Evolutionary conservation across 495 filamentous ascomycete species (phyloP).

Genomic region (Neurospora discreta): DNA sequence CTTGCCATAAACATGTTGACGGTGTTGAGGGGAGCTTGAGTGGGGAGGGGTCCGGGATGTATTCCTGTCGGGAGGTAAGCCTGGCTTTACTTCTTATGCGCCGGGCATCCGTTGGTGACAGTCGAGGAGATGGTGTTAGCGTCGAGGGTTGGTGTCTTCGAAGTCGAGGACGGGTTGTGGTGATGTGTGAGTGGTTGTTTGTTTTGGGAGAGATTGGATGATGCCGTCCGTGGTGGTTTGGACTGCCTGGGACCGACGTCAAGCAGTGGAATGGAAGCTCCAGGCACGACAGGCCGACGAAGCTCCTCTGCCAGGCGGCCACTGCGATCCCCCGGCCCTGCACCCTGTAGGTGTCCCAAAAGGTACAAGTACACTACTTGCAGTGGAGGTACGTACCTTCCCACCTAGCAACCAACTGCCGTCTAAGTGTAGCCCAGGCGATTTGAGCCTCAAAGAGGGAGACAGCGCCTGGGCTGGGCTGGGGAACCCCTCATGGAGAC

Average conservation of each 20-base stretch:
- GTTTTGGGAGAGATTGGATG: not conserved
- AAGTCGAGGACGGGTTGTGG: conserved; percentile 2
- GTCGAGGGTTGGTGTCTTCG: not conserved
- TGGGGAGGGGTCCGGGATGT: not conserved
- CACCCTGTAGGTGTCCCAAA: not conserved
- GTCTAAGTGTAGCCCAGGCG: too few relatives aligned
- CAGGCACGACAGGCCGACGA: conserved; percentile 24
- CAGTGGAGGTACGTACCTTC: conserved; percentile 10
- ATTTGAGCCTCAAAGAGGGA: not conserved
- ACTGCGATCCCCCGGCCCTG: too few relatives aligned
- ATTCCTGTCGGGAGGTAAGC: not conserved
- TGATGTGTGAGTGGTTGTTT: not conserved
- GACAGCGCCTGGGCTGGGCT: not conserved
- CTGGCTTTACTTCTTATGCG: not conserved
- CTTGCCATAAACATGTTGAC: conserved; percentile 97
- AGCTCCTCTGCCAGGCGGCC: conserved; percentile 15
- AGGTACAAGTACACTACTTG: too few relatives aligned
- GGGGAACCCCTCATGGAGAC: not conserved
- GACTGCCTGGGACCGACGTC: not conserved
- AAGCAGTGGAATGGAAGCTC: conserved; percentile 12
- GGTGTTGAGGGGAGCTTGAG: conserved; percentile 16
- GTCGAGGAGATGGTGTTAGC: conserved; percentile 4
- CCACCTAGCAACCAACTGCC: too few relatives aligned
- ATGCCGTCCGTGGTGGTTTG: not conserved
- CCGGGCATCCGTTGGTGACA: conserved; percentile 4